Evolutionary conservation across 2,329 filamentous ascomycete genomes (phyloP), one percentile per base, ranked within the genome.

Genomic region (Fusarium papillatum): DNA sequence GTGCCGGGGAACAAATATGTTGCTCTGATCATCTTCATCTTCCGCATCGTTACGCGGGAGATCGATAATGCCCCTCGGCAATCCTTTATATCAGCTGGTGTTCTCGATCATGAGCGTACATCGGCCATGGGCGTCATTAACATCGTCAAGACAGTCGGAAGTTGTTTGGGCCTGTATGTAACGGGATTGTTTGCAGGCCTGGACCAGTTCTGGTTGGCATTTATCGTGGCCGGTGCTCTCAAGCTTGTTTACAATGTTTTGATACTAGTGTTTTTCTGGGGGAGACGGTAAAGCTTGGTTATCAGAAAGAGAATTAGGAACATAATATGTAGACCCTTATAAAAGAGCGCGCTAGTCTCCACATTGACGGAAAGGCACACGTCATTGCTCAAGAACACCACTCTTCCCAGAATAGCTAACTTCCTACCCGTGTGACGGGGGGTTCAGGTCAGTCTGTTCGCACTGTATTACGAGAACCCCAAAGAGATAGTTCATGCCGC

Each of bases 131-230:
- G 76, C 3, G 76, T 78, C 4, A 59, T 78, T 0, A 78, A 78
- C 16, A 78, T 78, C n/a, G 75, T 78, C 11, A 78, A 78, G 61
- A 78, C 76, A 1, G 64, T 77, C 16, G 76, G 76, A 9, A 76
- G 73, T 19, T 77, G 76, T n/a, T 17, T 77, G 2, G 76, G 76
- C 2, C 22, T 78, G 17, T 78, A 78, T 2, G n/a, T 73, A 1
- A 78, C 76, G 0, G 76, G 76, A 0, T 19, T 77, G 13, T 78
- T 78, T 41, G 76, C 76, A 0, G 76, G 76, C 0, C 17, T 76
- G 24, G 70, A 78, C 22, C 50, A 78, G 43, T 78, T 78, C 17
- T 78, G 76, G 76, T 60, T 78, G 24, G 76, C 76, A 0, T 78
- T 78, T 10, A 77, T 78, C 13, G 63, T 76, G 11, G 76, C 76